These are phyloP conservation scores for Diplocarpon rosae DNA, from an alignment of 2,329 filamentous ascomycete species.

Conservation along the genomic window DNA sequence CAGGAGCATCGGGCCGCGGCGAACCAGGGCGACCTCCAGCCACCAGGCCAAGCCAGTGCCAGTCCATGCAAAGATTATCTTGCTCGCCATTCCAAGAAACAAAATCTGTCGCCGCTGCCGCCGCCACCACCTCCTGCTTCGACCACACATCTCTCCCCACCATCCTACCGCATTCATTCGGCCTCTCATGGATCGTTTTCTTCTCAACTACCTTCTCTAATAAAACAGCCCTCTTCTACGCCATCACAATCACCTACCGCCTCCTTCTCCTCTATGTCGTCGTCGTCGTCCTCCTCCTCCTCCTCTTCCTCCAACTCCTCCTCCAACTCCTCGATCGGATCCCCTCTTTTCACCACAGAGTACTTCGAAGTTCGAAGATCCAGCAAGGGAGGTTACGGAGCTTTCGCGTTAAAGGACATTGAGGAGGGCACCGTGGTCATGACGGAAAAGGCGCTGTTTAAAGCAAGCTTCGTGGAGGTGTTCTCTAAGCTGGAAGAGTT, in stretches of 20 bases:
- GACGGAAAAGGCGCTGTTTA: constrained; percentile 21
- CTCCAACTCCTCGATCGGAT: no score
- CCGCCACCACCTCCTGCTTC: no score
- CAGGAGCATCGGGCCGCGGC: background rate
- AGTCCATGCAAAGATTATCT: no score
- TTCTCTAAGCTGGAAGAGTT: constrained; percentile 16
- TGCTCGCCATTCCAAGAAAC: no score
- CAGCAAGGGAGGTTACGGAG: constrained; percentile 22
- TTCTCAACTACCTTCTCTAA: no score
- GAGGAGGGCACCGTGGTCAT: constrained; percentile 17
- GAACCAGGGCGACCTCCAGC: background rate
- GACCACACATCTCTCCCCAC: no score
- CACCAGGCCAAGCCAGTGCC: no score
- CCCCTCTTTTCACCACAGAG: constrained; percentile 15
- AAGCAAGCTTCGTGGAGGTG: constrained; percentile 7
- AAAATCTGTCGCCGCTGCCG: no score
- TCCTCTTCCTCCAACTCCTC: no score
- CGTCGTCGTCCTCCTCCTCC: background rate
- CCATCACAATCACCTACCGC: background rate
- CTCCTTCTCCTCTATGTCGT: background rate
- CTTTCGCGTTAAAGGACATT: constrained; percentile 24
- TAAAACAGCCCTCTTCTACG: no score
- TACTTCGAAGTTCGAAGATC: constrained; percentile 23
- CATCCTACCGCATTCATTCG: no score
- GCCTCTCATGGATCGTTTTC: no score